Conservation (phyloP, 352 stramenopile genomes). For the Phytophthora ohioensis region DNA sequence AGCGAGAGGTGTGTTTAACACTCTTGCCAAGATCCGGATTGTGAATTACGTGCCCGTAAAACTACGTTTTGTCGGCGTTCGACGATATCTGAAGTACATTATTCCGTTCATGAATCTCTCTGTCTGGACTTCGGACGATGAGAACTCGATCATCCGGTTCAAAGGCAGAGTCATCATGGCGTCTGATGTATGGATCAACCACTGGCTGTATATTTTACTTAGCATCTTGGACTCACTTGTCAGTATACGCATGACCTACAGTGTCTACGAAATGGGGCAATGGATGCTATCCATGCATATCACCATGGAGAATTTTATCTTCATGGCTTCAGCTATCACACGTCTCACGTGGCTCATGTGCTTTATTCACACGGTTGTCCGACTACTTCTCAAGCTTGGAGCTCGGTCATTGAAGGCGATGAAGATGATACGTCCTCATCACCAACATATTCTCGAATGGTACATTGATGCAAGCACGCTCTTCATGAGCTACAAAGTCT, state of each 20-base stretch:
- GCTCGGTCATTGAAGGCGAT: constrained; percentile 43
- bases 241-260: constrained; percentile 58
- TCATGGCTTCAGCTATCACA: constrained; percentile 56
- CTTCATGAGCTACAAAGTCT: constrained; percentile 72
- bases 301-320: constrained; percentile 66
- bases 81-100: constrained; percentile 47
- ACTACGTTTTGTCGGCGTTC: constrained; percentile 45
- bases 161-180: constrained; percentile 62
- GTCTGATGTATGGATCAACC: constrained; percentile 74
- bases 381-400: constrained; percentile 41
- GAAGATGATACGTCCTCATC: constrained; percentile 37
- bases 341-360: constrained; percentile 73
- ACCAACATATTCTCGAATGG: constrained; percentile 54
- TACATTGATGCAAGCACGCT: constrained; percentile 56
- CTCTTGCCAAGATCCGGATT: constrained; percentile 44
- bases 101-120: constrained; percentile 57
- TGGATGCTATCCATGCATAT: constrained; percentile 66
- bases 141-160: constrained; percentile 55
- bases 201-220: constrained; percentile 71
- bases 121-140: constrained; percentile 45
- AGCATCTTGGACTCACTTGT: constrained; percentile 62
- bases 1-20: constrained; percentile 55
- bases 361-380: constrained; percentile 47
- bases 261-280: constrained; percentile 53
- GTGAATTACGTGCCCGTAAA: constrained; percentile 56